These are phyloP conservation scores for Lepidium africanum DNA, from an alignment of 345 rosid genomes.

Conservation along the genomic window DNA sequence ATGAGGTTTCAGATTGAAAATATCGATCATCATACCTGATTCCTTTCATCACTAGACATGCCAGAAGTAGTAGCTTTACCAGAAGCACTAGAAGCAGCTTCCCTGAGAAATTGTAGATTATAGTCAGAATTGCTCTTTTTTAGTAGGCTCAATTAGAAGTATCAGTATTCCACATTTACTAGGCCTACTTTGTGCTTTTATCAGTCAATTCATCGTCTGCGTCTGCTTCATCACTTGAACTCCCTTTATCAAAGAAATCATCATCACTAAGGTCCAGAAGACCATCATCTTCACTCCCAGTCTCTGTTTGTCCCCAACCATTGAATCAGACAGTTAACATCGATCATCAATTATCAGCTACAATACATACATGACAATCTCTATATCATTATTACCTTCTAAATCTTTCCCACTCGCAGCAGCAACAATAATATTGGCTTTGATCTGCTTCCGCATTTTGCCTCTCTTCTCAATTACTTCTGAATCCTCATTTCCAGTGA, in stretches of 20 bases:
- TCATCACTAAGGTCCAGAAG: slow-evolving; percentile 91
- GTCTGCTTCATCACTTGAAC: slow-evolving; percentile 96
- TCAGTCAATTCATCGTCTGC: slow-evolving; percentile 99
- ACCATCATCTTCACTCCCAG: slow-evolving; percentile 99
- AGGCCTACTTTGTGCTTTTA: slow-evolving; percentile 75
- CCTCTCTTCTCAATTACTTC: slow-evolving; percentile 71
- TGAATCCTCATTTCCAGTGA: slow-evolving; percentile 68
- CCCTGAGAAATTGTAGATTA: slow-evolving; percentile 41
- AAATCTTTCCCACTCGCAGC: slow-evolving; percentile 97
- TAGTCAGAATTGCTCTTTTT: background rate
- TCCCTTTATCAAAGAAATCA: slow-evolving; percentile 82
- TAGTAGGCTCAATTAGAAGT: background rate
- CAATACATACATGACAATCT: background rate
- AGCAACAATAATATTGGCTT: slow-evolving; percentile 85
- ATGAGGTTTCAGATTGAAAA: background rate
- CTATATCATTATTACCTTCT: slow-evolving; percentile 56
- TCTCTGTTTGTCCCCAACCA: slow-evolving; percentile 45
- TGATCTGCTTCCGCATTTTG: slow-evolving; percentile 87
- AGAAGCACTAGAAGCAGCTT: slow-evolving; percentile 91
- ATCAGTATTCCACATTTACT: background rate
- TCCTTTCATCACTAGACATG: slow-evolving; percentile 94
- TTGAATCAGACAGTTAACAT: background rate
- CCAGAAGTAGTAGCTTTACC: slow-evolving; percentile 88
- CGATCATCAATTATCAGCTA: background rate
- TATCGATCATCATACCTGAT: slow-evolving; percentile 48